Evolutionary conservation across 495 filamentous ascomycete species (phyloP), one percentile per base, ranked within the genome.

Genomic region (Letharia columbiana): DNA sequence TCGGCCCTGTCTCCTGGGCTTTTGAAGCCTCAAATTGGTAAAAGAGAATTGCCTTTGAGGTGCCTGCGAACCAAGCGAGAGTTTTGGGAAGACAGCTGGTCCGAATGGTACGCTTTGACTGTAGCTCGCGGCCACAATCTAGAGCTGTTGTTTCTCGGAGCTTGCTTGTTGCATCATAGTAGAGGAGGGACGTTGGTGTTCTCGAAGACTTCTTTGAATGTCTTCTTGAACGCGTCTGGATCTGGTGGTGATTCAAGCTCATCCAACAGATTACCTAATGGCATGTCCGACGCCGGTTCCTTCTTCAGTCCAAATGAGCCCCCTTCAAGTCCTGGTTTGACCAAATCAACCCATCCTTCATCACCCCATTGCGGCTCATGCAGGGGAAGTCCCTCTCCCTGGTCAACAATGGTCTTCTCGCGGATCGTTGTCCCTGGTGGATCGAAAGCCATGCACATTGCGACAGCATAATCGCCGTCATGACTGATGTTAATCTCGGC

Each of bases 391-490:
- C 71, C 71, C n/a, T 39, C 18, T 35, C 71, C 71, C 42, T 70
- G 61, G 57, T 72, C 71, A 13, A 67, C 49, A 2, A 72, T 58
- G 8, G 31, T 44, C 49, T 60, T 50, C 31, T 44, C 56, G 1
- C 7, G 31, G 9, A 7, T 0, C 17, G 41, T 39, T 20, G 35
- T 17, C n/a, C n/a, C 31, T 39, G 58, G 40, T 15, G 68, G 67
- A 71, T 63, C 67, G 20, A 68, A 62, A 18, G 67, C 69, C 61
- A 73, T 69, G 52, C 71, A 73, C 31, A 69, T 57, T n/a, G 83
- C 83, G 66, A 83, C 75, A 23, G 84, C 82, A 73, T 86, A 86
- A 59, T 82, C 82, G 54, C 82, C 82, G 76, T 86, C 84, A 76
- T 86, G 83, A 56, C 82, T 83, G 67, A 86, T 84, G 56, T 65